phyloP scores from a whole-genome alignment of 352 stramenopile species.

The Globisporangium solare region DNA sequence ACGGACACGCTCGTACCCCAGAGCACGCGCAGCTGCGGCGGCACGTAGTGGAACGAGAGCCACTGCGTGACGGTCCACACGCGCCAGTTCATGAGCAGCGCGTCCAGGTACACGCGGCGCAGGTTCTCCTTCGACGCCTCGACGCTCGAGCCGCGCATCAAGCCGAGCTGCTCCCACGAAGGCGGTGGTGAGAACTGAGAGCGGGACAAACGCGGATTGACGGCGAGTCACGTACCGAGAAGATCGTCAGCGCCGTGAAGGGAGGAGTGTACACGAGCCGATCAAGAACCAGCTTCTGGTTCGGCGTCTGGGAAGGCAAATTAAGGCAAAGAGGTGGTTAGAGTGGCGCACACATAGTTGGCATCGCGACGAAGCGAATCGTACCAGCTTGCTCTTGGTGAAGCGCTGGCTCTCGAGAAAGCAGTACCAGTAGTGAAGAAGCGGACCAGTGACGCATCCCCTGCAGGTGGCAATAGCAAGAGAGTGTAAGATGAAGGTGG shows the following conservation, averaged over 20 bases:
- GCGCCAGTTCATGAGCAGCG: slow-evolving; percentile 65
- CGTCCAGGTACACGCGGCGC: slow-evolving; percentile 38
- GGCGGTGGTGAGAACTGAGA: not conserved
- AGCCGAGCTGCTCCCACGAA: slow-evolving; percentile 31
- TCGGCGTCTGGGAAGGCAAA: slow-evolving; percentile 37
- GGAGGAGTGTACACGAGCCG: slow-evolving; percentile 62
- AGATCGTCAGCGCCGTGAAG: slow-evolving; percentile 65
- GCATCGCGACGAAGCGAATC: not conserved
- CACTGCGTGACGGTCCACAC: slow-evolving; percentile 70
- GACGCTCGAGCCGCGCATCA: slow-evolving; percentile 49
- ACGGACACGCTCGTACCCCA: slow-evolving; percentile 51
- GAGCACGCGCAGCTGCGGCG: slow-evolving; percentile 59
- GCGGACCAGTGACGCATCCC: slow-evolving; percentile 43
- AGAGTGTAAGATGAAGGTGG: not conserved
- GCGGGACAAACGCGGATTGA: not conserved
- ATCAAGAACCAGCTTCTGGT: slow-evolving; percentile 71
- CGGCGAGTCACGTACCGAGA: slow-evolving; percentile 30
- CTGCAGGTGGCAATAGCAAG: slow-evolving; percentile 15
- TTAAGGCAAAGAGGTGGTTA: not conserved
- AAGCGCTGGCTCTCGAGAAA: slow-evolving; percentile 61
- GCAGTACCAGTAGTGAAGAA: slow-evolving; percentile 69
- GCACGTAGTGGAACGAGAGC: slow-evolving; percentile 74
- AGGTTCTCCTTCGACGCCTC: slow-evolving; percentile 43
- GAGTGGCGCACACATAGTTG: too few relatives aligned
- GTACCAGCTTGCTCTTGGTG: slow-evolving; percentile 62